Evolutionary conservation across 306 rosid genomes (phyloP), one percentile per base, ranked within the genome.

Genomic region (Cucumis melo): DNA sequence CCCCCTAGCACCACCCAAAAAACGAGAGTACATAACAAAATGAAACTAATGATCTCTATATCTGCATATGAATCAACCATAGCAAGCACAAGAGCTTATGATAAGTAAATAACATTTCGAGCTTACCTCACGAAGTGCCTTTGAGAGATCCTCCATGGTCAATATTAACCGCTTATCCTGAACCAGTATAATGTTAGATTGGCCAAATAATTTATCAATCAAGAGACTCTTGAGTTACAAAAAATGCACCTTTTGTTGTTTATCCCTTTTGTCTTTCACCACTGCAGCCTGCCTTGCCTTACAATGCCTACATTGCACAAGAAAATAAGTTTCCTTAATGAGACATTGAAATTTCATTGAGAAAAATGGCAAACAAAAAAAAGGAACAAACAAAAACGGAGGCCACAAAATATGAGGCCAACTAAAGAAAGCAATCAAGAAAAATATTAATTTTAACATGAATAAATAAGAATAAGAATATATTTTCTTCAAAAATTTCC

Each of bases 231-330:
- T 11, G 4, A 62, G 36, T 75, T 48, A 62, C 27, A n/a, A n/a
- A 19, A 46, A 57, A 11, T 76, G 63, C 81, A 94, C 99, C 97
- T 94, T 92, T 83, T 87, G 96, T 85, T 91, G 96, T 83, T 87
- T 94, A 82, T 94, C 97, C 81, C 96, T 87, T 88, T 94, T 91
- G 84, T 94, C 98, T 82, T 90, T 91, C 55, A 92, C 90, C 60
- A 94, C 85, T 60, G 96, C 59, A 16, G 97, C 87, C 77, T 89
- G 97, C 57, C 97, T 90, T 76, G 96, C 93, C 81, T 91, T 90
- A 88, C 93, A 94, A 74, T 91, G 99, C 96, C 99, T 94, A 59
- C 78, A 75, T 50, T 57, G 68, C 56, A 51, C 66, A 19, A 42
- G 21, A 76, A 36, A 63, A 44, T 11, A 74, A 60, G 62, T 81